Evolutionary conservation across 2,329 filamentous ascomycete genomes (phyloP).

Genomic region (Hypomyces perniciosus): DNA sequence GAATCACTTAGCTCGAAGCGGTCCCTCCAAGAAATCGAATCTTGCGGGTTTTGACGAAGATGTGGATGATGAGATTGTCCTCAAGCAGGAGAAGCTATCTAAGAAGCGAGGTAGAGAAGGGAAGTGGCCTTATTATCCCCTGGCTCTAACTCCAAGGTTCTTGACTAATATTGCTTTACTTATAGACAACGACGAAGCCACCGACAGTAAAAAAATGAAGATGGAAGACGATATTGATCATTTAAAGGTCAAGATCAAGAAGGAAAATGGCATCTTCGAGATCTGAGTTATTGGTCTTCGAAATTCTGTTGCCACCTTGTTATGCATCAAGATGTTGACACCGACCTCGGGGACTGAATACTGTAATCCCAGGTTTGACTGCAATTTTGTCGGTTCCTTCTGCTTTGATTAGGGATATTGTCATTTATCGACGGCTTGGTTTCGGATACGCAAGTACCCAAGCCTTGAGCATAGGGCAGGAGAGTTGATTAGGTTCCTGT

Average conservation of each 20-base stretch:
- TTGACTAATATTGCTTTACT: background rate
- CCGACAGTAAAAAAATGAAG: background rate
- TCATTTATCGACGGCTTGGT: no score
- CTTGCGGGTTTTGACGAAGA: background rate
- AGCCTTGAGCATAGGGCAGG: no score
- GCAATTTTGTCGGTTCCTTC: no score
- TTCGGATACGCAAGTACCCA: no score
- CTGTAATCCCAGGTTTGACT: no score
- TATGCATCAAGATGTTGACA: background rate
- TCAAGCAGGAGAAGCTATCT: background rate
- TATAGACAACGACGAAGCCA: background rate
- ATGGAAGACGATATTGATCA: background rate
- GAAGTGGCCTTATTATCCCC: background rate
- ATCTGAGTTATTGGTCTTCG: background rate
- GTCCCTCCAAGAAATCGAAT: constrained; percentile 16
- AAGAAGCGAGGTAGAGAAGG: background rate
- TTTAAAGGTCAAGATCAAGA: background rate
- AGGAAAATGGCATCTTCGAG: background rate
- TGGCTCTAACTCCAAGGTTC: no score
- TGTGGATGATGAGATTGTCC: background rate
- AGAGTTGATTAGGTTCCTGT: no score
- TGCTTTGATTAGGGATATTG: no score
- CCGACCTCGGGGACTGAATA: background rate
- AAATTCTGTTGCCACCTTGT: background rate
- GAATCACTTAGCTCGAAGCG: background rate